These are phyloP conservation scores for Aspergillus kassunensis DNA, from an alignment of 495 filamentous ascomycete species.

Conservation along the genomic window DNA sequence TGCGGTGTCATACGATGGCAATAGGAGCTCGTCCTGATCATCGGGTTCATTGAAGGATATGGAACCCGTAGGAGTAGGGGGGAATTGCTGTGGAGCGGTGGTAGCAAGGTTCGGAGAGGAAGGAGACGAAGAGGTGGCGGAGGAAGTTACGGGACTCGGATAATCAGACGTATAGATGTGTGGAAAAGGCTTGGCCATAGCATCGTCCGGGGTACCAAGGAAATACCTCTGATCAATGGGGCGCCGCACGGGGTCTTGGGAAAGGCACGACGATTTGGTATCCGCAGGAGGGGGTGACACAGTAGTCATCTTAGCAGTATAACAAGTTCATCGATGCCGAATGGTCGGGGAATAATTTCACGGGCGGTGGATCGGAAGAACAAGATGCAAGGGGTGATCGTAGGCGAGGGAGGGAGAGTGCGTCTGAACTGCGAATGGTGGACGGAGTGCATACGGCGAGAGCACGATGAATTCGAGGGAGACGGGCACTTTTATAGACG, in stretches of 20 bases:
- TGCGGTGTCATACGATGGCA: constrained; percentile 55
- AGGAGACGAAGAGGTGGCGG: constrained; percentile 34
- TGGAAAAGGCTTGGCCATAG: constrained; percentile 33
- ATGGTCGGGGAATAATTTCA: neutral
- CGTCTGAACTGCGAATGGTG: too few species aligned
- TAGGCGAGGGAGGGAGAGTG: neutral
- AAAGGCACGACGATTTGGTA: constrained; percentile 37
- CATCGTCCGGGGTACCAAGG: constrained; percentile 27
- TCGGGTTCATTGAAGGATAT: constrained; percentile 56
- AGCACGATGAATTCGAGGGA: neutral
- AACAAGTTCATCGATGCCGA: constrained; percentile 1
- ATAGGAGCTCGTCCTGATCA: constrained; percentile 50
- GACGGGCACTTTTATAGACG: constrained; percentile 2
- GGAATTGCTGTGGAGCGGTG: constrained; percentile 21
- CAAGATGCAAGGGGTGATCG: neutral
- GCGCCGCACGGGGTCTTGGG: constrained; percentile 34
- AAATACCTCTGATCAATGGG: constrained; percentile 46
- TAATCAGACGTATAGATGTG: constrained; percentile 32
- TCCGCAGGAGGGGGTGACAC: constrained; percentile 36
- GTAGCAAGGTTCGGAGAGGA: constrained; percentile 39
- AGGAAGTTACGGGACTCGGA: constrained; percentile 30
- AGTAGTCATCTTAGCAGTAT: constrained; percentile 38
- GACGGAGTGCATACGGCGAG: neutral
- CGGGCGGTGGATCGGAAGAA: neutral
- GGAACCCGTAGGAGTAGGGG: constrained; percentile 54